Evolutionary conservation across 2,329 filamentous ascomycete species (phyloP).

Genomic region (Arachnomyces sp.): DNA sequence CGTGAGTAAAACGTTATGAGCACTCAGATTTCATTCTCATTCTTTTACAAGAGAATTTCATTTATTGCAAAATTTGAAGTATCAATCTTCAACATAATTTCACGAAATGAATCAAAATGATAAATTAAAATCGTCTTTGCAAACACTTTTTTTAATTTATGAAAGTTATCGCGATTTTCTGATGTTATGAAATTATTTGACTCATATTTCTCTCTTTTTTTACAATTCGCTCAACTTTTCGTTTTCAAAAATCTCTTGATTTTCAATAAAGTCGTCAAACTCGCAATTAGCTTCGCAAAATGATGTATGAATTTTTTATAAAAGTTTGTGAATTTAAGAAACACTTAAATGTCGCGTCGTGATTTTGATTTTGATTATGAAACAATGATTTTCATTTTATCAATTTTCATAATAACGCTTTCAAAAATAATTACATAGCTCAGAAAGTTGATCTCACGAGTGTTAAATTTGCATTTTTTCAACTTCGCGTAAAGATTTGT

Average conservation of each 20-base stretch:
- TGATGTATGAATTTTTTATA: conserved; percentile 23
- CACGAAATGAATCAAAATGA: conserved; percentile 13
- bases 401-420: conserved; percentile 12
- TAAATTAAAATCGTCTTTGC: conserved; percentile 11
- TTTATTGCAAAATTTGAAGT: conserved; percentile 13
- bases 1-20: conserved; percentile 12
- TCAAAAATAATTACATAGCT: conserved; percentile 10
- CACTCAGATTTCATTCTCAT: conserved; percentile 16
- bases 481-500: conserved; percentile 7
- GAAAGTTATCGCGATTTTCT: conserved; percentile 9
- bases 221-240: no score
- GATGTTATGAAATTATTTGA: conserved; percentile 6
- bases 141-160: conserved; percentile 12
- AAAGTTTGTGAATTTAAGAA: conserved; percentile 27
- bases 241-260: not conserved
- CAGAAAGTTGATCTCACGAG: conserved; percentile 10
- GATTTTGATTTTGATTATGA: conserved; percentile 15
- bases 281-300: conserved; percentile 13
- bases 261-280: conserved; percentile 11
- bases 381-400: conserved; percentile 12
- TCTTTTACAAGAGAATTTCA: conserved; percentile 12
- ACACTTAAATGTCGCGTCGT: conserved; percentile 3
- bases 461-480: conserved; percentile 12
- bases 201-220: not conserved
- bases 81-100: conserved; percentile 17